Percentiles rank a stretch among this genome's conserved stretches.
Conservation (phyloP, 2,329 filamentous ascomycete species). For the Drechslera avenae region DNA sequence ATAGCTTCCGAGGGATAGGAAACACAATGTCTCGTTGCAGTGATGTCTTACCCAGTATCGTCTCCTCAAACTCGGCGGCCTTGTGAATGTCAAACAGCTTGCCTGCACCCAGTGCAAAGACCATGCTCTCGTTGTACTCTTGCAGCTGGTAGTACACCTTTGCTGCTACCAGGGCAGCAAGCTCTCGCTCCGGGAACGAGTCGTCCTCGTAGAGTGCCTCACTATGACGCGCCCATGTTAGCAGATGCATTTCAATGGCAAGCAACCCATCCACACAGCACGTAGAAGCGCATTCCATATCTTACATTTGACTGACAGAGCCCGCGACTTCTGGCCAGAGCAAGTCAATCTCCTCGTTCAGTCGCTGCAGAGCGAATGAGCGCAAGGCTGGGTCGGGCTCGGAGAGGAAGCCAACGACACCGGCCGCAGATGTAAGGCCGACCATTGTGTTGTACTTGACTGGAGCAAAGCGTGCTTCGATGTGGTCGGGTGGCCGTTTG, state of each 20-base stretch:
- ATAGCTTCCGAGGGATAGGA: neutral
- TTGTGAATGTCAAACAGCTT: slow-evolving; percentile 93
- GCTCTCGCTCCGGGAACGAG: slow-evolving; percentile 87
- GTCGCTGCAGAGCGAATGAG: slow-evolving; percentile 90
- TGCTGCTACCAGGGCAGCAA: slow-evolving; percentile 90
- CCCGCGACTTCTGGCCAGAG: slow-evolving; percentile 97
- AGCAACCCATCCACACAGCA: neutral
- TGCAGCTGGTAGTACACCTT: slow-evolving; percentile 99
- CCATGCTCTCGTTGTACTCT: slow-evolving; percentile 99
- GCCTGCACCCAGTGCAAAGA: slow-evolving; percentile 91
- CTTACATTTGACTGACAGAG: slow-evolving; percentile 90
- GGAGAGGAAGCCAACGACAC: slow-evolving; percentile 91
- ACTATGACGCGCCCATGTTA: slow-evolving; percentile 58
- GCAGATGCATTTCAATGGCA: slow-evolving; percentile 15
- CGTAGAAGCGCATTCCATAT: slow-evolving; percentile 19
- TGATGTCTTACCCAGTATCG: slow-evolving; percentile 75
- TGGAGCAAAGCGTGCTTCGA: slow-evolving; percentile 12
- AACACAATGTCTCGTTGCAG: neutral
- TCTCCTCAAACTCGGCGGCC: slow-evolving; percentile 96
- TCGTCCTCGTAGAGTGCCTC: slow-evolving; percentile 98
- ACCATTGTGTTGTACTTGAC: slow-evolving; percentile 66
- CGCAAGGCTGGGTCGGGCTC: slow-evolving; percentile 94
- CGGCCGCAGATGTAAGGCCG: slow-evolving; percentile 89
- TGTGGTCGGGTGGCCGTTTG: slow-evolving; percentile 19
- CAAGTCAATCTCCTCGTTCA: slow-evolving; percentile 95